Base-by-base conservation (phyloP, 176 grass and related monocot species). In the Alopecurus myosuroides region DNA sequence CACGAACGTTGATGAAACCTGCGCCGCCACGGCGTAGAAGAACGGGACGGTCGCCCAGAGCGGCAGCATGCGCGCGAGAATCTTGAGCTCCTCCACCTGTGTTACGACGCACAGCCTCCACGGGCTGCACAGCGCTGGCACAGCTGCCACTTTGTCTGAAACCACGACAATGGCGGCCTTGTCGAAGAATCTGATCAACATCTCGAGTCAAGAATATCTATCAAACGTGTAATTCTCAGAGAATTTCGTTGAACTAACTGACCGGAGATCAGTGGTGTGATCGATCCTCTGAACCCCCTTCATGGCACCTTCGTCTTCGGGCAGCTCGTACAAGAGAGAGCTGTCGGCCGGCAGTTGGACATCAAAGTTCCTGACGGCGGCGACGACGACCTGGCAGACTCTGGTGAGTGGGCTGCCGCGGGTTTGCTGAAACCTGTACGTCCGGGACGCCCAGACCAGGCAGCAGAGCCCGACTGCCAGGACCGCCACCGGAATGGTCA, bases 61-160 rank as follows among this genome's bases (percentile, higher is more conserved):
- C 4, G 84, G 84, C 48, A n/a, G n/a, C n/a, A n/a, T n/a, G n/a
- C n/a, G n/a, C n/a, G n/a, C n/a, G n/a, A n/a, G n/a, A n/a, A n/a
- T 79, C 61, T 78, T 85, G 33, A 85, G 36, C 74, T 85, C 84
- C 74, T 85, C 83, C 13, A 85, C 83, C 33, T 85, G 49, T 4
- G 82, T 85, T 14, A 77, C 83, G 15, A 37, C 42, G 60, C 75
- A 79, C 13, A 85, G 72, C 58, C 72, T 63, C 82, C 76, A 86
- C 12, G 84, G 84, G 44, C 70, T 79, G 33, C 9, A 6, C 26
- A 3, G 29, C 26, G 13, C 41, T 2, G 41, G 41, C 7, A 5
- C 41, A 3, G 35, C 53, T 26, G 35, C 19, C 13, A 23, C 67
- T 14, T 73, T 58, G 3, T 80, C 77, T 0, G 77, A 68, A 35